Conservation (phyloP, 306 rosid genomes). For the Albizia julibrissin region DNA sequence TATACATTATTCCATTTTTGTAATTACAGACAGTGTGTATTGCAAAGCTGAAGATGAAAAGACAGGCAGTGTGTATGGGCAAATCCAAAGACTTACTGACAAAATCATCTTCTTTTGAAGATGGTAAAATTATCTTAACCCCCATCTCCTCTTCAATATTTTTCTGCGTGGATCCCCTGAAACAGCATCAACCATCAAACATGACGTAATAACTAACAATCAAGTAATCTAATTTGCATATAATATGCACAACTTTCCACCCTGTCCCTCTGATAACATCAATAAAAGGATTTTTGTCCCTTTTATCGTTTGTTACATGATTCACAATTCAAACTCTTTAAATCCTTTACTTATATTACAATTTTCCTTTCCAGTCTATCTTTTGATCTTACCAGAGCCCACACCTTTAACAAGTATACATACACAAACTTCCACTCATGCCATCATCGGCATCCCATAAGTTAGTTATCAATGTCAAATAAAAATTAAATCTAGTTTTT, state of each 20-base stretch:
- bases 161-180: conserved; percentile 77
- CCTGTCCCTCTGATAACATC: conserved; percentile 18
- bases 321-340: conserved; percentile 24
- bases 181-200: conserved; percentile 23
- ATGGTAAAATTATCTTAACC: conserved; percentile 72
- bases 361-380: conserved; percentile 23
- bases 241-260: conserved; percentile 38
- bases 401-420: background rate
- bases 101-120: conserved; percentile 63
- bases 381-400: conserved; percentile 2
- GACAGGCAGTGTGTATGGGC: conserved; percentile 12
- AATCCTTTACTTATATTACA: conserved; percentile 23
- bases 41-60: conserved; percentile 18
- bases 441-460: conserved; percentile 2
- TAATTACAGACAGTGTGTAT: conserved; percentile 5
- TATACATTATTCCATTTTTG: too few species aligned
- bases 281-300: conserved; percentile 13
- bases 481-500: conserved; percentile 32
- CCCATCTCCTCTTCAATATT: conserved; percentile 75
- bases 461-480: conserved; percentile 1
- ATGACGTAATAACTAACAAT: conserved; percentile 22
- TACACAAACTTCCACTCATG: background rate
- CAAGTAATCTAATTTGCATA: conserved; percentile 24
- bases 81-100: conserved; percentile 57
- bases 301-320: conserved; percentile 12